A percentile compares a stretch with the other conserved stretches of the same genome.
Evolutionary conservation across 2,329 filamentous ascomycete genomes (phyloP).

Genomic region (Fusarium xyrophilum): DNA sequence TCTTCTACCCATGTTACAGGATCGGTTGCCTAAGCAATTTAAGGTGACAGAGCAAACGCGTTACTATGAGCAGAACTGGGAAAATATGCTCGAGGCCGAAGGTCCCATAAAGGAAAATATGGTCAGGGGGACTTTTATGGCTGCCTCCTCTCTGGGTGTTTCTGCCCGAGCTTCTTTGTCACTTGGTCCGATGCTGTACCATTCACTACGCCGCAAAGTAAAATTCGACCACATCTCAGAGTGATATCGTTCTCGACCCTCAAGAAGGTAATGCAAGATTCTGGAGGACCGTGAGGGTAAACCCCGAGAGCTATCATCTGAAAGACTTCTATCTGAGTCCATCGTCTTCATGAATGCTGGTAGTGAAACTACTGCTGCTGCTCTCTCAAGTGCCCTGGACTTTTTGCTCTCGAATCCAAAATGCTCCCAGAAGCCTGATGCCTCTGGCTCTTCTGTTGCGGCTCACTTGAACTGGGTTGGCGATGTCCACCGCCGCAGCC

Average conservation of each 20-base stretch:
- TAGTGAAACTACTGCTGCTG: background rate
- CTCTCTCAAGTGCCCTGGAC: background rate
- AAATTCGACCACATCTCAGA: background rate
- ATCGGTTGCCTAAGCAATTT: accelerated
- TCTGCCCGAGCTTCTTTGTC: background rate
- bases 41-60: accelerated
- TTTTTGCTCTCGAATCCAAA: background rate
- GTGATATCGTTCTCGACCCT: background rate
- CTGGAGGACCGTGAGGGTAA: background rate
- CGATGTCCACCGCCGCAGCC: constrained; percentile 60
- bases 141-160: background rate
- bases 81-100: background rate
- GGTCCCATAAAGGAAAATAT: background rate
- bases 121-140: background rate
- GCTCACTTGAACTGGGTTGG: constrained; percentile 57
- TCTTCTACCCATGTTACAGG: background rate
- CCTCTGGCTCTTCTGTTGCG: constrained; percentile 52
- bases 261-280: background rate
- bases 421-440: constrained; percentile 44
- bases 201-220: background rate
- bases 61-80: background rate
- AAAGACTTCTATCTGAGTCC: background rate
- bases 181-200: background rate
- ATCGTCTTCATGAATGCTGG: background rate
- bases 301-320: background rate